Base-by-base conservation (phyloP, 1,284 basidiomycete species). In the Apiotrichum laibachii region DNA sequence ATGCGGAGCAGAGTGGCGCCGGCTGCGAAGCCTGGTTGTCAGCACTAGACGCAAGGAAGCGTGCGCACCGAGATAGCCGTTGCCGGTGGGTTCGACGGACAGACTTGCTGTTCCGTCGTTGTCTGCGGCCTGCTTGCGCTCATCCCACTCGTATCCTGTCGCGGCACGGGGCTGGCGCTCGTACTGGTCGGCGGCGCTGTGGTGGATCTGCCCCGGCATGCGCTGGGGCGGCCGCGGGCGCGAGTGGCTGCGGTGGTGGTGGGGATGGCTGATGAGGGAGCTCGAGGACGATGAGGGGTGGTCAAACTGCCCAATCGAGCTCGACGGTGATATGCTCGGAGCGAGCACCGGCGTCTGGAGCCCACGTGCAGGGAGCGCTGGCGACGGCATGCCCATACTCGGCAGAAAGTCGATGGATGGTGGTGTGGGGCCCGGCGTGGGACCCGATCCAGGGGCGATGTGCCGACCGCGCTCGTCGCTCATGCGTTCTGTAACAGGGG, bases 51-150 rank as follows among this genome's bases (percentile, higher is more conserved):
- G 2, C n/a, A n/a, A 22, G 8, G 34, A 10, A 3, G n/a, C 11
- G 16, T 31, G 37, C 56, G 37, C 21, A 62, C 66, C 69, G 12
- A 70, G 59, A 49, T 70, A 69, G 2, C 65, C 64, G 16, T 62
- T 51, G 4, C 60, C 63, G n/a, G 62, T 61, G 2, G 63, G 60
- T 40, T 70, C 64, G 11, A 69, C 60, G 19, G 61, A 59, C 15
- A 70, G 53, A 16, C 59, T 54, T 0, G 60, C 69, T 12, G 63
- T 70, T 7, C 69, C 66, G 45, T 70, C 69, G 15, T 60, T 54
- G 5, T 60, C 63, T 7, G 34, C 34, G 6, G 39, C 26, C n/a
- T 50, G 46, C 12, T 50, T 40, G 2, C 64, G 53, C 50, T 65
- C 64, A 19, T 65, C 60, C 64, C 62, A 67, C 42, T 66, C 64